Base-by-base conservation (phyloP, 768 basidiomycete species). In the Hygrophoropsis aurantiaca region DNA sequence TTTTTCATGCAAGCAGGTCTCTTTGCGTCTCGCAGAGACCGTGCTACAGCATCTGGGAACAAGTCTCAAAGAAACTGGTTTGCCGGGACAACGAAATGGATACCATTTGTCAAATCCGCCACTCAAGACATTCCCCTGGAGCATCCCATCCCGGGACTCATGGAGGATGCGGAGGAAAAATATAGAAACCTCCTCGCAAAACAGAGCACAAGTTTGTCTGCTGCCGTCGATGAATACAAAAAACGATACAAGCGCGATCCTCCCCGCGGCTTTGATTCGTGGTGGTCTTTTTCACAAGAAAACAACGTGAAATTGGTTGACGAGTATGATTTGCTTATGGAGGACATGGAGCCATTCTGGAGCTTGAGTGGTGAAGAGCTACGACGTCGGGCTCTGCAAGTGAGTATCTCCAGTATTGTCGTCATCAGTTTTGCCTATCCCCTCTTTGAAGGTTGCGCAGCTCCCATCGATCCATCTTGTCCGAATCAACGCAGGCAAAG, bases 321-420 rank as follows among this genome's bases (percentile, higher is more conserved):
- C 64, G 95, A 98, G 62, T 97, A 92, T 58, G 90, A 91, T 49
- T 76, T 78, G 4, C 74, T 95, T n/a, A 60, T 79, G 26, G 73
- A 77, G 43, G 95, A 98, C 61, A 68, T 99, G 41, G 80, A 76
- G 19, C 94, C 94, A 1, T 98, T 94, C 65, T 92, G 87, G 84
- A 64, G 75, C 7, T 59, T 97, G 30, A 72, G 77, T 6, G 86
- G 88, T 0, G 77, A 74, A 46, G 90, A 95, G 61, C 59, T 97
- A 30, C 71, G 90, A 53, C 65, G 78, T 49, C 71, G 91, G 27
- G 74, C 82, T 0, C 52, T 59, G 4, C 76, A 86, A 70, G 89
- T 87, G 44, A 44, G 72, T 62, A 5, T 38, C 19, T 25, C 26
- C 26, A 4, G 1, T 15, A 24, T 5, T 5, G 21, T 36, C 10